Evolutionary conservation across 441 rosid genomes (phyloP), one percentile per base, ranked within the genome.

Genomic region (Theobroma grandiflorum): DNA sequence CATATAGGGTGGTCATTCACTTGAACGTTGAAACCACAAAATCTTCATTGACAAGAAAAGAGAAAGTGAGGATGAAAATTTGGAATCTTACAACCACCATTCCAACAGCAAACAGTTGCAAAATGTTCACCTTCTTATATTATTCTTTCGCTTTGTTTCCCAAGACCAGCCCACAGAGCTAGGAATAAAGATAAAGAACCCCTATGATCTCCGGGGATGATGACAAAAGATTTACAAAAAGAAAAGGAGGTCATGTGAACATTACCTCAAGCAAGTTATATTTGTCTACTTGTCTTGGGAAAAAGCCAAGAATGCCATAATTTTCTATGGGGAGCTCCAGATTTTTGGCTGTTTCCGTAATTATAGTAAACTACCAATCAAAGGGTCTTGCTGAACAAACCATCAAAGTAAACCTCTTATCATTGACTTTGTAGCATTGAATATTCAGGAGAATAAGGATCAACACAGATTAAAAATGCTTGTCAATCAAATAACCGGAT

Each of bases 121-220:
- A 18, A 33, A 65, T 11, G 14, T 40, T 72, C 16, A 52, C 42
- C 12, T 45, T 78, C 20, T 4, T 55, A 55, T 3, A 55, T 53
- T 62, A 62, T 62, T 62, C 67, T n/a, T 3, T 64, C 38, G 6
- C 47, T 35, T 33, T 59, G 53, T 47, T 43, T 43, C 40, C 53
- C 31, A 53, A 70, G 58, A 62, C 58, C 47, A 9, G 2, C 16
- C 63, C 47, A 79, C 18, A 64, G 33, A 65, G 47, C 35, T 2
- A 74, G n/a, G 37, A 64, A 11, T 42, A 74, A 43, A 74, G 43
- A 66, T 9, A 53, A 53, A 33, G 42, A 65, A 50, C 5, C 33
- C 40, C 78, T 76, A 63, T 71, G 81, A 72, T 72, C 66, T 4
- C 1, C 72, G 70, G 72, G 65, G 75, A 6, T 18, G 62, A 75